Conservation (phyloP, 805 yeast genomes). For the Cyberlindnera saturnus region DNA sequence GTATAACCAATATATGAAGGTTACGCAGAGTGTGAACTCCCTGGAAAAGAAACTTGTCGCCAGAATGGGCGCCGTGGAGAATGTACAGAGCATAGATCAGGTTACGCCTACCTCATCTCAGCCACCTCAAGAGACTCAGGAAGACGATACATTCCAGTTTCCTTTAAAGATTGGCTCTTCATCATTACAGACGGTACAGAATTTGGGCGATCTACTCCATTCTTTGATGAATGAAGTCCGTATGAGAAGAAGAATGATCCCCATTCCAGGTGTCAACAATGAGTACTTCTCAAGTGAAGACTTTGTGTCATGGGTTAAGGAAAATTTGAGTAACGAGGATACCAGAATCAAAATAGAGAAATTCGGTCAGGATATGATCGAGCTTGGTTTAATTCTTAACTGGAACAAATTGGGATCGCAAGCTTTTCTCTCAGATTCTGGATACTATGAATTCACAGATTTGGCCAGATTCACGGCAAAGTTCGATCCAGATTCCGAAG, state of each 20-base stretch:
- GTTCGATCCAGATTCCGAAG: constrained; percentile 5
- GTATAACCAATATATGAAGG: constrained; percentile 8
- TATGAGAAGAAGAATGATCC: constrained; percentile 21
- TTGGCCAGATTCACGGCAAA: constrained; percentile 19
- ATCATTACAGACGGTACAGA: constrained; percentile 10
- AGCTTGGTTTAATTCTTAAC: constrained; percentile 19
- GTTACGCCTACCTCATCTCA: background rate
- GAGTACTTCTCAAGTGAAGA: constrained; percentile 25
- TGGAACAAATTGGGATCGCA: constrained; percentile 20
- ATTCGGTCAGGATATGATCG: constrained; percentile 27
- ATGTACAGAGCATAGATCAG: background rate
- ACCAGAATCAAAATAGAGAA: constrained; percentile 26
- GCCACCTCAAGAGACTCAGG: constrained; percentile 8
- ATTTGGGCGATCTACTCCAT: constrained; percentile 8
- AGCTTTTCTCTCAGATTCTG: constrained; percentile 17
- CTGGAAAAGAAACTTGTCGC: constrained; percentile 11
- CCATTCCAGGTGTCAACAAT: constrained; percentile 25
- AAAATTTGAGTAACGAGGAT: constrained; percentile 19
- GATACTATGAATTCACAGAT: constrained; percentile 24
- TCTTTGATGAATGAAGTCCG: constrained; percentile 15
- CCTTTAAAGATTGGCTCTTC: constrained; percentile 19
- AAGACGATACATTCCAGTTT: constrained; percentile 18
- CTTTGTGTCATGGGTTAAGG: constrained; percentile 21
- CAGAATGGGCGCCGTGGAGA: constrained; percentile 15
- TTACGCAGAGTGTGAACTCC: constrained; percentile 3